Base-by-base conservation (phyloP, 148 eudicot species). In the Silene latifolia region DNA sequence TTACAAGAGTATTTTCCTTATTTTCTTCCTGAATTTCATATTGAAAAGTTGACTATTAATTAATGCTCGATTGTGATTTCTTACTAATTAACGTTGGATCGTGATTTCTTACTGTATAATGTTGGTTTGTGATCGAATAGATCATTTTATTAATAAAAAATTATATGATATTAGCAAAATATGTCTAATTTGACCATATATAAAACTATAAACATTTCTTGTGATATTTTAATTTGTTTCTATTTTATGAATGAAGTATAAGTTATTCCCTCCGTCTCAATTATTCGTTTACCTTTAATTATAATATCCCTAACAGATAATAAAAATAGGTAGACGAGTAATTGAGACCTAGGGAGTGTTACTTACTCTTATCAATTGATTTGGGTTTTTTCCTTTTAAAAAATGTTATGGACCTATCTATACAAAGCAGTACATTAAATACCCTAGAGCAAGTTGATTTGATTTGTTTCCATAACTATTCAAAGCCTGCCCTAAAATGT, bases 21-120 rank as follows among this genome's bases (percentile, higher is more conserved):
- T 15, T 53, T 27, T 21, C 51, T 13, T 44, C 5, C 19, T 32
- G 5, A 65, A 65, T 65, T 29, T 65, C 69, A 65, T 8, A 11
- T 73, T 48, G 44, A 23, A n/a, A 32, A 20, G 39, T 35, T 67
- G 73, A 70, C 60, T 24, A 53, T 2, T 70, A 53, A 70, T 70
- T 51, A 51, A 70, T 54, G 42, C n/a, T n/a, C n/a, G n/a, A n/a
- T n/a, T n/a, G n/a, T 27, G 3, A 27, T 27, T 27, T 27, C 29
- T 27, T 15, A 53, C 0, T 70, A 53, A 70, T 53, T 51, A 51
- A 53, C 27, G 42, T 4, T 25, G 0, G 42, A 7, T 24, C 25
- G 4, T 51, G 39, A 23, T 23, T 46, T 44, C 8, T n/a, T n/a
- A n/a, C n/a, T n/a, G n/a, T n/a, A n/a, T n/a, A n/a, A n/a, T n/a